phyloP scores from a whole-genome alignment of 176 grass and related monocot genomes.

The Aegilops umbellulata region DNA sequence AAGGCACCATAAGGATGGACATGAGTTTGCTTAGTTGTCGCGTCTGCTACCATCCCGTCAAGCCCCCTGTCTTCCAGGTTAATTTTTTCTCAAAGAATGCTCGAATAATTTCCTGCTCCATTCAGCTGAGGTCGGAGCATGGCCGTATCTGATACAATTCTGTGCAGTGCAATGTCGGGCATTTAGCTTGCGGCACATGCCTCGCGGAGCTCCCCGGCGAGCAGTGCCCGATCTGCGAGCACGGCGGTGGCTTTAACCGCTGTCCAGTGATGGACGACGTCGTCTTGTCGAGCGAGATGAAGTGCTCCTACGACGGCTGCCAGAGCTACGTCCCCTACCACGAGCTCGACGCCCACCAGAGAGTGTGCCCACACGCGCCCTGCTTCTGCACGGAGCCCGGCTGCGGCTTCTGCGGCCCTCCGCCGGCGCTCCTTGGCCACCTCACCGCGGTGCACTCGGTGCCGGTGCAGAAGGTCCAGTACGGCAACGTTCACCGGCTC shows the following conservation, averaged over 20 bases:
- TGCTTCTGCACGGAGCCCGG: neutral
- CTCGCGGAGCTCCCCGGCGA: neutral
- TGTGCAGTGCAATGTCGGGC: conserved; percentile 23
- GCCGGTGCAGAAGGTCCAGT: neutral
- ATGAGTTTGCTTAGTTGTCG: neutral
- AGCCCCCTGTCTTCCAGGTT: conserved; percentile 13
- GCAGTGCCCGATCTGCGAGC: neutral
- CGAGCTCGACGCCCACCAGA: neutral
- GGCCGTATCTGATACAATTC: neutral
- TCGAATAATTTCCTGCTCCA: neutral
- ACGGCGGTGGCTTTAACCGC: neutral
- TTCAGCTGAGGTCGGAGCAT: neutral
- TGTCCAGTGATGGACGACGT: neutral
- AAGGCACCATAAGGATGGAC: neutral
- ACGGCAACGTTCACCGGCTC: neutral
- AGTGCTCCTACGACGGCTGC: neutral
- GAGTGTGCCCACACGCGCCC: neutral
- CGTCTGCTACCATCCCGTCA: neutral
- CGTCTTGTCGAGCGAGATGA: neutral
- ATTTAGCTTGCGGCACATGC: conserved; percentile 16
- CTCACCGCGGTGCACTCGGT: neutral
- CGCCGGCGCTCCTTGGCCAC: neutral
- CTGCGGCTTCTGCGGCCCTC: neutral
- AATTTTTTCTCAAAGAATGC: neutral
- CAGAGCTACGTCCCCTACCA: neutral